Base-by-base conservation (phyloP, 208 protist species). In the Sergeia podlipaevii region DNA sequence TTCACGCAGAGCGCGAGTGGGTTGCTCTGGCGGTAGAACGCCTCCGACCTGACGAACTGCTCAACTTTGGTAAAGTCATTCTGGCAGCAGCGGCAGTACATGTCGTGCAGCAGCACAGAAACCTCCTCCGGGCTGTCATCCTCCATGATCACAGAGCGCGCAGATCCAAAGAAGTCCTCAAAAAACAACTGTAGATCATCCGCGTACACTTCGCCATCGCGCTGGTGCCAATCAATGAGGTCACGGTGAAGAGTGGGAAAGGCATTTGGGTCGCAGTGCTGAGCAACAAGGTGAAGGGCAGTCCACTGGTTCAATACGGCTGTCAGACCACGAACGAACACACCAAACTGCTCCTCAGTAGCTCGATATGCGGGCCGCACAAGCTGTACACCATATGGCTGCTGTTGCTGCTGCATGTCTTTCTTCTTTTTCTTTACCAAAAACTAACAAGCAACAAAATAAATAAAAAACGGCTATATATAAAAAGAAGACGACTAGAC, bases 51-150 rank as follows among this genome's bases (percentile, higher is more conserved):
- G 36, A 77, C 23, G 56, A 77, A 94, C 11, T 71, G 75, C 30
- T 89, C 67, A 24, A 89, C 83, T 2, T 56, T 10, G 26, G 58
- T 72, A 55, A 69, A 83, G 54, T 94, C 87, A 34, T 84, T 68
- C 48, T 63, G 34, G 61, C 80, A 89, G 60, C 82, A 91, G 53
- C 77, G 71, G 65, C 77, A 85, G 65, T 94, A 94, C 87, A 94
- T 94, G 52, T 84, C 67, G 67, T 94, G 83, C 44, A 94, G 67
- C 24, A 88, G 51, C 8, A 77, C 74, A 11, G 70, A 70, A 24
- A 94, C 83, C 70, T 94, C 82, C 59, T 88, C 80, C 68, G 83
- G 80, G 68, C 87, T 94, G 38, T 90, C 87, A 38, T 94, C 87
- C 63, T 94, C 77, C n/a, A 94, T 70, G 26, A 74, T 24, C 37